phyloP scores from a whole-genome alignment of 352 stramenopile genomes.

The Salisapilia sapeloensis region DNA sequence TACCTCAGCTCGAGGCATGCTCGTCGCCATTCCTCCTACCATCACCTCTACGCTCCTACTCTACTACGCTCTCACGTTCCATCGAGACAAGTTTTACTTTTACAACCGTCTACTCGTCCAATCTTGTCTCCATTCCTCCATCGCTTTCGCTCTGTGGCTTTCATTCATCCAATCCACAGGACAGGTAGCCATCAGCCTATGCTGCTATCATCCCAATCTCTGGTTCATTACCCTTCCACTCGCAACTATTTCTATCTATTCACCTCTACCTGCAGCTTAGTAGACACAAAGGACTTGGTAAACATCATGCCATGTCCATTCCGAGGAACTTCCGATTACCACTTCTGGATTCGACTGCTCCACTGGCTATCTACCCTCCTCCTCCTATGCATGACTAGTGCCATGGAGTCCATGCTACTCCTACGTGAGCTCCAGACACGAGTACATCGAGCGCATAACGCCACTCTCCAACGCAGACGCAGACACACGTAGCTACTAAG shows the following conservation, averaged over 20 bases:
- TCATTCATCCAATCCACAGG: slow-evolving; percentile 26
- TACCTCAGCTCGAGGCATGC: no score
- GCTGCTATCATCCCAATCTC: slow-evolving; percentile 24
- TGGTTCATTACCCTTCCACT: slow-evolving; percentile 11
- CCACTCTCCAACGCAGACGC: slow-evolving; percentile 7
- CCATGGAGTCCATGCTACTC: slow-evolving; percentile 4
- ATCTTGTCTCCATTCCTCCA: slow-evolving; percentile 32
- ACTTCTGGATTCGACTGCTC: no score
- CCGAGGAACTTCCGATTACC: no score
- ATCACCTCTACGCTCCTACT: slow-evolving; percentile 21
- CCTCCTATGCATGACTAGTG: no score
- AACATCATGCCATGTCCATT: slow-evolving; percentile 20
- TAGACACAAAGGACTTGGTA: slow-evolving; percentile 11
- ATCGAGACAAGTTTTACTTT: slow-evolving; percentile 14
- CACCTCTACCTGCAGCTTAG: slow-evolving; percentile 9
- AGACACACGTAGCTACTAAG: no score
- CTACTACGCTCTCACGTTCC: slow-evolving; percentile 48
- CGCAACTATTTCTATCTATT: neutral
- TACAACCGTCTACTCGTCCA: slow-evolving; percentile 27
- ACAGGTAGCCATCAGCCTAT: slow-evolving; percentile 23
- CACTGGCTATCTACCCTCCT: no score
- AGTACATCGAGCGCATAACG: neutral
- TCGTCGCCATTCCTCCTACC: slow-evolving; percentile 30
- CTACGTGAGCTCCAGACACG: slow-evolving; percentile 3
- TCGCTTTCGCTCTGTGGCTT: slow-evolving; percentile 16